Conservation (phyloP, 768 basidiomycete species). For the Naganishia antarctica region DNA sequence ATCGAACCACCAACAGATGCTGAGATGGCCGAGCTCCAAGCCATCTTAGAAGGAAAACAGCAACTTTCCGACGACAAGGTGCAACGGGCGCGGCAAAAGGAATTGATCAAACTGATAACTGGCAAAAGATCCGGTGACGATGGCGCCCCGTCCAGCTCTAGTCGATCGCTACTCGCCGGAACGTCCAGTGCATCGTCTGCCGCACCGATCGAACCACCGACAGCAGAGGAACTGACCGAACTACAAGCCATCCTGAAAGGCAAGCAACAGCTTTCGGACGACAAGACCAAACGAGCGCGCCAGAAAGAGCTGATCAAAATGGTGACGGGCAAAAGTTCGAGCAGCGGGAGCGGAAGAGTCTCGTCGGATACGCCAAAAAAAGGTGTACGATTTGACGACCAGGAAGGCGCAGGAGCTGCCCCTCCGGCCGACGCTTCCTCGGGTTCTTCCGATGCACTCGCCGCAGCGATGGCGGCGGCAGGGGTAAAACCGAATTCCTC, state of each 20-base stretch:
- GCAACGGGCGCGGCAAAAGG: constrained; percentile 5
- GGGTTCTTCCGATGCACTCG: no score
- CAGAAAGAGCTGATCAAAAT: not conserved
- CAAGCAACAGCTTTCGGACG: not conserved
- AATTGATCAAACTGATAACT: constrained; percentile 4
- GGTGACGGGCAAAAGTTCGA: not conserved
- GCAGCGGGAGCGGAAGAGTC: not conserved
- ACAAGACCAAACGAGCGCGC: not conserved
- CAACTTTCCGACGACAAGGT: constrained; percentile 1
- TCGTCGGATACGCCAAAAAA: not conserved
- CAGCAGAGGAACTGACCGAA: not conserved
- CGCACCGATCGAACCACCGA: not conserved
- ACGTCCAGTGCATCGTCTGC: not conserved
- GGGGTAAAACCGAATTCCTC: no score
- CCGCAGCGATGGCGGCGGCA: no score
- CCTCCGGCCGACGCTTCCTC: not conserved
- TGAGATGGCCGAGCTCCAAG: constrained; percentile 7
- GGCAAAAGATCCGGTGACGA: not conserved
- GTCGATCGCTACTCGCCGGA: not conserved
- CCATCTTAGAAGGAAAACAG: constrained; percentile 4
- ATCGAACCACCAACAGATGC: not conserved
- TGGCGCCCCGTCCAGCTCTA: not conserved
- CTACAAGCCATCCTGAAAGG: not conserved
- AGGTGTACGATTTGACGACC: not conserved
- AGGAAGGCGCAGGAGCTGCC: not conserved